phyloP scores from a whole-genome alignment of 192 early-diverging fungal genomes.

The Funneliformis mosseae region DNA sequence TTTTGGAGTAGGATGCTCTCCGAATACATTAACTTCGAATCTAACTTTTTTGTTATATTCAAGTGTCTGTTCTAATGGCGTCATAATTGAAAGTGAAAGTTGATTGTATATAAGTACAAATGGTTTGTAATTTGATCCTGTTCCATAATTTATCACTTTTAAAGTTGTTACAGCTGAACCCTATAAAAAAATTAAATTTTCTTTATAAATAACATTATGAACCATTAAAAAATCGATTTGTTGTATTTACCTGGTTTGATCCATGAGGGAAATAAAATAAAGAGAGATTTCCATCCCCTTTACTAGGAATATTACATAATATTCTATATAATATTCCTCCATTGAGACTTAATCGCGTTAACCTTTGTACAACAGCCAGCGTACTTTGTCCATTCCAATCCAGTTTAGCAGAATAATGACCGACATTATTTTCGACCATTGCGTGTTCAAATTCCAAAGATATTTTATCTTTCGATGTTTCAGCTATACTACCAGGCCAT shows the following conservation, averaged over 20 bases:
- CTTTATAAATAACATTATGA: neutral
- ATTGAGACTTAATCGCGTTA: neutral
- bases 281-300: neutral
- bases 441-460: constrained; percentile 18
- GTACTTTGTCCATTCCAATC: constrained; percentile 22
- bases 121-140: constrained; percentile 20
- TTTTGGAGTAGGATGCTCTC: neutral
- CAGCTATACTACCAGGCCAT: neutral
- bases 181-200: neutral
- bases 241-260: constrained; percentile 1
- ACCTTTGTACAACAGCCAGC: neutral
- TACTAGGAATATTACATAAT: constrained; percentile 7
- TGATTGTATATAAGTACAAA: neutral
- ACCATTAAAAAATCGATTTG: too few species aligned
- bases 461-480: constrained; percentile 16
- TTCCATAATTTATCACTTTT: constrained; percentile 12
- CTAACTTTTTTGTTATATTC: neutral
- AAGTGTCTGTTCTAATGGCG: neutral
- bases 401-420: neutral
- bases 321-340: constrained; percentile 18
- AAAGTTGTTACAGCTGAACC: neutral
- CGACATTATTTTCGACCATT: neutral
- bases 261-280: neutral
- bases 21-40: constrained; percentile 30
- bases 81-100: constrained; percentile 10